Percentiles rank a stretch among this genome's conserved stretches.
Conservation (phyloP, 2,329 filamentous ascomycete genomes). For the Lachnellula subtilissima region DNA sequence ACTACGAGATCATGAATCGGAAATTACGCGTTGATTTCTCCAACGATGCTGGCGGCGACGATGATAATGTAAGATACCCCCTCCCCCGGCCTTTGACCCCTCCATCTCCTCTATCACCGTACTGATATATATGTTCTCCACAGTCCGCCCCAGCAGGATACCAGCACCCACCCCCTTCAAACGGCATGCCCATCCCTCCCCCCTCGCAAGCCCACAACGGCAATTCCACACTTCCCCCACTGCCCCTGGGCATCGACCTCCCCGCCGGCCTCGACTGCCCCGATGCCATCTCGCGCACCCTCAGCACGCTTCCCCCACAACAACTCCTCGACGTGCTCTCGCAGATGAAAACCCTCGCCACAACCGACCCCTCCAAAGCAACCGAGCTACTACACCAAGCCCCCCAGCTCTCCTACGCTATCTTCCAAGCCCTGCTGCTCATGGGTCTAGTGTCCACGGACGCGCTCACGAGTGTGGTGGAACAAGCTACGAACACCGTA, state of each 20-base stretch:
- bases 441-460: constrained; percentile 88
- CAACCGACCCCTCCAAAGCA: constrained; percentile 74
- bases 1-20: constrained; percentile 90
- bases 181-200: constrained; percentile 31
- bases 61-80: constrained; percentile 39
- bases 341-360: constrained; percentile 90
- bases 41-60: constrained; percentile 68
- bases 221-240: constrained; percentile 62
- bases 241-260: constrained; percentile 80
- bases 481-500: constrained; percentile 40
- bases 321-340: constrained; percentile 90
- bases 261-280: constrained; percentile 77
- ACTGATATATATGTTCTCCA: neutral
- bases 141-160: constrained; percentile 32
- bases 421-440: constrained; percentile 89
- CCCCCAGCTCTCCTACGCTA: constrained; percentile 87
- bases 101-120: neutral
- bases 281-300: constrained; percentile 87
- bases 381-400: constrained; percentile 83
- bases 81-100: neutral
- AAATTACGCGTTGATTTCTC: constrained; percentile 95
- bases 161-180: constrained; percentile 32
- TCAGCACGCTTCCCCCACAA: constrained; percentile 77
- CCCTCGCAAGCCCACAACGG: constrained; percentile 22
- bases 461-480: constrained; percentile 75